A percentile compares a stretch with the other conserved stretches of the same genome.
Conservation (phyloP, 768 basidiomycete genomes). For the Tylopilus subfusipes region DNA sequence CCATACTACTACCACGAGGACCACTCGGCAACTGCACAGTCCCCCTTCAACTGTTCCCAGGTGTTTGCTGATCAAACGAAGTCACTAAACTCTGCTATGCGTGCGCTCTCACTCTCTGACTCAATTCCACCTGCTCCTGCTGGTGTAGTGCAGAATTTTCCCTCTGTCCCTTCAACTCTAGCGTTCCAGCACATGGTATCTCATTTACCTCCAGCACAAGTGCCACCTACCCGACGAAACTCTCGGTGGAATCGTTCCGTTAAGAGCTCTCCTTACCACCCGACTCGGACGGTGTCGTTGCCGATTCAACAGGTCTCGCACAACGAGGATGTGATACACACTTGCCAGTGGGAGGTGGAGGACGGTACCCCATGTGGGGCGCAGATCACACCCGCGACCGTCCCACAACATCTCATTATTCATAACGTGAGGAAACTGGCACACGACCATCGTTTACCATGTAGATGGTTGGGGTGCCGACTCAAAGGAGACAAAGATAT, state of each 20-base stretch:
- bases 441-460: fast-evolving
- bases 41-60: neutral
- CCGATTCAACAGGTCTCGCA: neutral
- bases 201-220: no score
- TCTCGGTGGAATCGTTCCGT: neutral
- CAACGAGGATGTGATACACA: neutral
- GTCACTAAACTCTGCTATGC: neutral
- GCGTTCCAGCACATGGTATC: neutral
- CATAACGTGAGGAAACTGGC: conserved; percentile 1
- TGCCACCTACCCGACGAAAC: neutral
- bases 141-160: neutral
- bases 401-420: conserved; percentile 8
- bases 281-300: neutral
- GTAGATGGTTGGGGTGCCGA: conserved; percentile 12
- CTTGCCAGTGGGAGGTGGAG: conserved; percentile 6
- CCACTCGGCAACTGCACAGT: no score
- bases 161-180: neutral
- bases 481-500: neutral
- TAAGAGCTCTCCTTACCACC: neutral
- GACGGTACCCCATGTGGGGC: conserved; percentile 1
- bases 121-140: neutral
- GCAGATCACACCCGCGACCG: neutral
- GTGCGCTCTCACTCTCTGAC: neutral
- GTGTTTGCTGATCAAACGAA: neutral
- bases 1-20: no score